Evolutionary conservation across 805 yeast species (phyloP).

Genomic region (Cyberlindnera xylosilytica): DNA sequence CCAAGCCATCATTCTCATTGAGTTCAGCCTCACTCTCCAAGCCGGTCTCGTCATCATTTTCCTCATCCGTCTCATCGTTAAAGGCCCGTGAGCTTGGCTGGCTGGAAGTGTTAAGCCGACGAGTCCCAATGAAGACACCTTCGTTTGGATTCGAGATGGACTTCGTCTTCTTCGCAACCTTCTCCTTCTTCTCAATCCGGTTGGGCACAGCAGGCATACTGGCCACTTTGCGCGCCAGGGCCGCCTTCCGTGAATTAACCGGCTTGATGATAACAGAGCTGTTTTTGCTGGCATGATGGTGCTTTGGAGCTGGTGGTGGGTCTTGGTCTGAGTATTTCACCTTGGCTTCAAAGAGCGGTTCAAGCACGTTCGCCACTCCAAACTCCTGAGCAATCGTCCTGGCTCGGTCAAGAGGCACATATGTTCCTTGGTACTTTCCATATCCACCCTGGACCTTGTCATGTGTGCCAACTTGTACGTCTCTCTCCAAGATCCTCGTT

Average conservation of each 20-base stretch:
- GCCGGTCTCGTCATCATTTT: conserved; percentile 5
- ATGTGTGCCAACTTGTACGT: conserved; percentile 85
- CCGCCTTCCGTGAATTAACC: conserved; percentile 14
- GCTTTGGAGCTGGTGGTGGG: conserved; percentile 63
- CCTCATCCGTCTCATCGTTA: conserved; percentile 6
- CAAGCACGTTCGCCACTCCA: conserved; percentile 58
- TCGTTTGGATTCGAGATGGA: conserved; percentile 22
- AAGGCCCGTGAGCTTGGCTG: conserved; percentile 1
- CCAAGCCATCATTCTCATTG: conserved; percentile 23
- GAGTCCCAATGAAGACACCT: conserved; percentile 24
- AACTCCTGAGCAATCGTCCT: conserved; percentile 60
- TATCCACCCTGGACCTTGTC: conserved; percentile 97
- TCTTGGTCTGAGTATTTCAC: conserved; percentile 46
- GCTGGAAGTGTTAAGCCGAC: background rate
- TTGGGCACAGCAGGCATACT: conserved; percentile 22
- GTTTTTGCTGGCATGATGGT: conserved; percentile 54
- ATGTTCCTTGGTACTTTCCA: conserved; percentile 95
- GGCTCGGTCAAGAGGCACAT: conserved; percentile 87
- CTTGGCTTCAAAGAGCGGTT: conserved; percentile 63
- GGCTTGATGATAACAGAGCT: conserved; percentile 18
- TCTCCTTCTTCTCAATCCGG: conserved; percentile 23
- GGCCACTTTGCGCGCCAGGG: conserved; percentile 23
- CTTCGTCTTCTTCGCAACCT: conserved; percentile 24
- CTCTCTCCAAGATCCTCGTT: conserved; percentile 87
- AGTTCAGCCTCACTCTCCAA: conserved; percentile 19